phyloP scores from a whole-genome alignment of 441 rosid species.

The Metrosideros polymorpha region DNA sequence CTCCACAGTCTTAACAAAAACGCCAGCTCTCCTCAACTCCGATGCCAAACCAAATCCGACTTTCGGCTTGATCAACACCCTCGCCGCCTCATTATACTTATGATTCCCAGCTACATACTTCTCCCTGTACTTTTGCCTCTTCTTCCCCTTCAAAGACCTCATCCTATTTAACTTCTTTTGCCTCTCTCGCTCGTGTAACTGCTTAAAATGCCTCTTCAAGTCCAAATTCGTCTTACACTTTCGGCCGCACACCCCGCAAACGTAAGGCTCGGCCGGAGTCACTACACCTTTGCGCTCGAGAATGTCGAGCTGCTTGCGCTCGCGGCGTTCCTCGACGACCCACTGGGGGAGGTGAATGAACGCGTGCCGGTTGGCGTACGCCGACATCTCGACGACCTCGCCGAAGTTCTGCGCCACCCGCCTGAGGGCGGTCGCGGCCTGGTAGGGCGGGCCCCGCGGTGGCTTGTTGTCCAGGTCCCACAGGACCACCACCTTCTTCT shows the following conservation, averaged over 20 bases:
- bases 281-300: conserved; percentile 54
- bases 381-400: conserved; percentile 60
- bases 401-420: conserved; percentile 59
- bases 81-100: conserved; percentile 72
- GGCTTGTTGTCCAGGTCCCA: conserved; percentile 99
- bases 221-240: conserved; percentile 77
- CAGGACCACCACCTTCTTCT: conserved; percentile 61
- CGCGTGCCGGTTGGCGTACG: conserved; percentile 90
- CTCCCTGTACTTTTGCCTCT: conserved; percentile 65
- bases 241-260: conserved; percentile 74
- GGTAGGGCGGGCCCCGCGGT: conserved; percentile 73
- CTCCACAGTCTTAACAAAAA: conserved; percentile 70
- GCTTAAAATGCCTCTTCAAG: conserved; percentile 74
- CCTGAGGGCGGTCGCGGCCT: conserved; percentile 63
- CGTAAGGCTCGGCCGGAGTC: conserved; percentile 28
- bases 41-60: conserved; percentile 66
- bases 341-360: conserved; percentile 73
- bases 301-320: conserved; percentile 42
- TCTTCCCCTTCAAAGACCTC: conserved; percentile 76
- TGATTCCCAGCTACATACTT: conserved; percentile 56
- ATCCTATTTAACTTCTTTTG: conserved; percentile 72
- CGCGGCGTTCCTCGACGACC: conserved; percentile 64
- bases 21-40: conserved; percentile 78
- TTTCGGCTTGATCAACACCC: conserved; percentile 50
- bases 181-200: conserved; percentile 81